Base-by-base conservation (phyloP, 73 alveolate species). In the Blepharisma stoltei region DNA sequence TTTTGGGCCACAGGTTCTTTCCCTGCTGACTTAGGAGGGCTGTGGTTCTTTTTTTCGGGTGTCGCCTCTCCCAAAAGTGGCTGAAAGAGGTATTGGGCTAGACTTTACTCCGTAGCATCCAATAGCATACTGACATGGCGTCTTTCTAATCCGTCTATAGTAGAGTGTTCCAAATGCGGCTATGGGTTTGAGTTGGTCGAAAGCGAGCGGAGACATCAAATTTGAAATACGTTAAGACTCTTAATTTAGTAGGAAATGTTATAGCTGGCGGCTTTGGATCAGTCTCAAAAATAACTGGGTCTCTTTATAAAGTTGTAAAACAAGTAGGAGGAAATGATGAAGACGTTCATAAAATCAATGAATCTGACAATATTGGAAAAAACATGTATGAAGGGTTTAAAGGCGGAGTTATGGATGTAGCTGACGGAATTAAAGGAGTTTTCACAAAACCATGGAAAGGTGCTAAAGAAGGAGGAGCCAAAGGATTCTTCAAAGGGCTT, bases 241-340 rank as follows among this genome's bases (percentile, higher is more conserved):
- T n/a, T n/a, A n/a, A n/a, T n/a, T n/a, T n/a, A n/a, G 86, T 92
- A 14, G 77, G 92, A 2, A 85, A 86, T 38, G 88, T 94, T 6
- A 90, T 94, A 6, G 89, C 95, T 38, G 97, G 97, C 6, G 67
- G 90, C 20, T 94, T 89, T 79, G 98, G 88, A 52, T 81, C 92
- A 60, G 91, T 92, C 11, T 87, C 92, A 27, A 94, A 93, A 81
- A 91, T 94, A 6, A 78, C 97, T n/a, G 98, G 98, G 6, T 89
- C 98, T 54, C 84, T 91, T 52, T 93, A 93, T 83, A 89, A 93
- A 8, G 95, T 94, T 5, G 86, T 91, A 37, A 92, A 91, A 89
- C 78, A 55, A 86, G 89, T 90, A 71, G 67, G 85, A 76, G 97
- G 91, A 76, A 92, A 93, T 54, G 86, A 81, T 67, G 93, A 53